Percentiles rank a stretch among this genome's conserved stretches.
Evolutionary conservation across 106 monocot species (phyloP).

Genomic region (Acorus calamus): DNA sequence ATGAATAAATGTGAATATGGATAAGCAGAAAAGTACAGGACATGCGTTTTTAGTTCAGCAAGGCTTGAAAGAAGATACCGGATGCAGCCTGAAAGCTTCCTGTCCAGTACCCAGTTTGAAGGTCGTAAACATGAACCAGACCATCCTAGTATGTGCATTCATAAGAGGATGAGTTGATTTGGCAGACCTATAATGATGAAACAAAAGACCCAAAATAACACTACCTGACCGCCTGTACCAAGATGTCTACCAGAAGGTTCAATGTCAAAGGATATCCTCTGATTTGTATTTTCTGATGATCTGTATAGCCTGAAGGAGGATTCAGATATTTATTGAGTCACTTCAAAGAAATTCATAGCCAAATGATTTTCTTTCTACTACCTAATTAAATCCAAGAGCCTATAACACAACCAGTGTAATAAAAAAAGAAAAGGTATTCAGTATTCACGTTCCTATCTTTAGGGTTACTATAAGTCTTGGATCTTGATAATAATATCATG

Average conservation of each 20-base stretch:
- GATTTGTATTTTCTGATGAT: conserved; percentile 86
- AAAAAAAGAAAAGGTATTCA: no score
- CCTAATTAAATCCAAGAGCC: no score
- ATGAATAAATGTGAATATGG: neutral
- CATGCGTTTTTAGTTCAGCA: neutral
- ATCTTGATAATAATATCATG: no score
- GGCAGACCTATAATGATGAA: neutral
- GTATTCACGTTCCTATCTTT: no score
- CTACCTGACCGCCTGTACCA: conserved; percentile 89
- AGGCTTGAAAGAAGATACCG: conserved; percentile 28
- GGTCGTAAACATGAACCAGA: conserved; percentile 85
- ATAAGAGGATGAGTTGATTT: no score
- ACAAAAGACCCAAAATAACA: neutral
- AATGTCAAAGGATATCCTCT: conserved; percentile 92
- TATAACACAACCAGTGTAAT: no score
- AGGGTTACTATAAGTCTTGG: no score
- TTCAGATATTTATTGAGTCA: no score
- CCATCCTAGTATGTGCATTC: conserved; percentile 47
- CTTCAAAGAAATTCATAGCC: no score
- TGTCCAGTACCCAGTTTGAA: conserved; percentile 82
- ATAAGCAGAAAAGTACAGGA: neutral
- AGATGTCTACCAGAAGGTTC: conserved; percentile 89
- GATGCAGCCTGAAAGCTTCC: conserved; percentile 68
- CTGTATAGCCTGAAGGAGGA: conserved; percentile 57
- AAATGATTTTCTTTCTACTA: no score